Base-by-base conservation (phyloP, 2,329 filamentous ascomycete genomes). In the Teratosphaeria zuluensis region DNA sequence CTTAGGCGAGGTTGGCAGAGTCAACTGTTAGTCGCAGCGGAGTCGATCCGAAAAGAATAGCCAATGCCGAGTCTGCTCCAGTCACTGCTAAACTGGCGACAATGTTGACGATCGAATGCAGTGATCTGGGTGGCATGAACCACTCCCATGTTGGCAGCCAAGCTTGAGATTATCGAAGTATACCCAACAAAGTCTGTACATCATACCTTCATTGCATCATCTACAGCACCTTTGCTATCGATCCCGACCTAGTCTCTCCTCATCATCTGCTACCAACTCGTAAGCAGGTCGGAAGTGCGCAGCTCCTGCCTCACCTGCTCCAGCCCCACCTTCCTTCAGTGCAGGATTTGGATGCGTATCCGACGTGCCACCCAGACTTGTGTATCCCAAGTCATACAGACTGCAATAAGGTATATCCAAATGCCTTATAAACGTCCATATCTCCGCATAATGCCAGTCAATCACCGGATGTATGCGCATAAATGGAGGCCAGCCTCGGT, bases 361-460 rank as follows among this genome's bases (percentile, higher is more conserved):
- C 58, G 84, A 86, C 28, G 85, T 90, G 2, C 94, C 92, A 21
- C 94, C 94, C n/a, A 99, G 79, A 63, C 88, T 92, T 2, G 94
- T 96, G 74, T 94, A 96, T 9, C 92, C 92, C 64, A 79, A 78
- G 71, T 96, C 90, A 73, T 99, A 99, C 30, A 99, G 78, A 11
- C 79, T 76, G 73, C 94, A 97, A 70, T 96, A 99, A 4, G 86
- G 85, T 31, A 97, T 85, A 1, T 84, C 80, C 32, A 97, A 76
- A 68, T 88, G 85, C 32, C 87, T 83, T 62, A 95, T 88, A 70
- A 95, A 94, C 19, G 86, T 84, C 94, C 94, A 97, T 57, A 97
- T 92, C 73, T 97, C 92, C 11, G 84, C 83, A 73, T 96, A 96
- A 72, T 94, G 90, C 94, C 94, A 99, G 74, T 99, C 94, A 69